Evolutionary conservation across 345 rosid genomes (phyloP).

Genomic region (Lagerstroemia speciosa): DNA sequence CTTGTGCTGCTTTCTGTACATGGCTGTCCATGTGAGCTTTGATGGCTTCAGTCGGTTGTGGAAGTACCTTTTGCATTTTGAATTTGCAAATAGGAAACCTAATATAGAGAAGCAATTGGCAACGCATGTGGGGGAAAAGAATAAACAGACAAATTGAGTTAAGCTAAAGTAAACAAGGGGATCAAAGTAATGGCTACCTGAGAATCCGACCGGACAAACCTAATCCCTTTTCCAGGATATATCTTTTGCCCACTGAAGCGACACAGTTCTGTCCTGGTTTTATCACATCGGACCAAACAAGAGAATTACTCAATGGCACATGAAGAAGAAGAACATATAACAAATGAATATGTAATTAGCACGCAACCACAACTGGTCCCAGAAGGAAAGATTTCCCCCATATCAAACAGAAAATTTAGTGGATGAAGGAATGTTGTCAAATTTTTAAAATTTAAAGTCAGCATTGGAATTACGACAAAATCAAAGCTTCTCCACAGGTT

Average conservation of each 20-base stretch:
- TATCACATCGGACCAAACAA: neutral
- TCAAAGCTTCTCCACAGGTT: neutral
- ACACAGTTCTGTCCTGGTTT: constrained; percentile 49
- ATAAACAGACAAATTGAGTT: neutral
- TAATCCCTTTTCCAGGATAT: constrained; percentile 60
- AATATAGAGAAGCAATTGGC: neutral
- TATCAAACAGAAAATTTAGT: too few relatives aligned
- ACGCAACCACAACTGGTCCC: neutral
- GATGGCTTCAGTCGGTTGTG: constrained; percentile 91
- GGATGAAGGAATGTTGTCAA: neutral
- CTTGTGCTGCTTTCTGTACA: constrained; percentile 69
- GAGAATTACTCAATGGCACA: neutral
- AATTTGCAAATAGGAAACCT: constrained; percentile 91
- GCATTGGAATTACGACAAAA: neutral
- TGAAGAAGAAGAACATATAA: neutral
- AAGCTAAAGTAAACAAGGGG: neutral
- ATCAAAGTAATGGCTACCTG: constrained; percentile 30
- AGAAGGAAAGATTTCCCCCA: too few relatives aligned
- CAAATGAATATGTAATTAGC: neutral
- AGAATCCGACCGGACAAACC: constrained; percentile 62
- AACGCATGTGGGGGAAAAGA: neutral
- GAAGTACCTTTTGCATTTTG: constrained; percentile 88
- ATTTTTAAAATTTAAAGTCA: neutral
- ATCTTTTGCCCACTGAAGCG: constrained; percentile 70
- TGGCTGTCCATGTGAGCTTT: constrained; percentile 78